Evolutionary conservation across 345 rosid genomes (phyloP).

Genomic region (Corchorus capsularis): DNA sequence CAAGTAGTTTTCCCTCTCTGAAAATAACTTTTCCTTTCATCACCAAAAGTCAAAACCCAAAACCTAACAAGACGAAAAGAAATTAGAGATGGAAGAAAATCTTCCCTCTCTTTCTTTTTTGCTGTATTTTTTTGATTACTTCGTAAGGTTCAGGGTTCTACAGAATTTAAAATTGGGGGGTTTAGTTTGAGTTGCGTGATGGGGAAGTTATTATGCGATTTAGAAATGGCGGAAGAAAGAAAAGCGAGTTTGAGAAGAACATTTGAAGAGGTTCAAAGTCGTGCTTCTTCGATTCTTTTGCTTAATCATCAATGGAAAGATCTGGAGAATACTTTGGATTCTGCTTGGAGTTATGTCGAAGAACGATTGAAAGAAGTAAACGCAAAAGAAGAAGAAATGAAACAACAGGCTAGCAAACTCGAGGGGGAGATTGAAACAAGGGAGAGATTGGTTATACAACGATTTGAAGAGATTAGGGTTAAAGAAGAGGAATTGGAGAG

Average conservation of each 20-base stretch:
- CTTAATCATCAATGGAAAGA: constrained; percentile 54
- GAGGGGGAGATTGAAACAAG: too few species aligned
- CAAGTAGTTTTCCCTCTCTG: too few species aligned
- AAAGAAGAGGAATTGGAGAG: constrained; percentile 30
- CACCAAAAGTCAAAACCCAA: too few species aligned
- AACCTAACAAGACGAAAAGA: too few species aligned
- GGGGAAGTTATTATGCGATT: constrained; percentile 19
- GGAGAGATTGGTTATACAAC: constrained; percentile 13
- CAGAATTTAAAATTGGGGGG: not conserved
- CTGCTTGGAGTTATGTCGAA: constrained; percentile 25
- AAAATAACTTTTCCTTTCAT: too few species aligned
- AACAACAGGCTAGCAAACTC: too few species aligned
- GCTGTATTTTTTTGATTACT: too few species aligned
- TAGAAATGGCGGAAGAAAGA: constrained; percentile 23
- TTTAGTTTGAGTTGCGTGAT: not conserved
- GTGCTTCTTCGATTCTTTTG: constrained; percentile 43
- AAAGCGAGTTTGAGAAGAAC: constrained; percentile 26
- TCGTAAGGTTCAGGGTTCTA: not conserved
- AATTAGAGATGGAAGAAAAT: too few species aligned
- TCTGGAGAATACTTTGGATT: constrained; percentile 35
- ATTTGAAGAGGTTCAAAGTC: constrained; percentile 34
- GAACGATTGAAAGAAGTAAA: constrained; percentile 35
- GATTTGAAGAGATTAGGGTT: constrained; percentile 28
- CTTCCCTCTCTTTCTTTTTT: too few species aligned
- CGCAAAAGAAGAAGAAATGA: constrained; percentile 21